phyloP scores from a whole-genome alignment of 441 rosid species.

The Daphne laureola region DNA sequence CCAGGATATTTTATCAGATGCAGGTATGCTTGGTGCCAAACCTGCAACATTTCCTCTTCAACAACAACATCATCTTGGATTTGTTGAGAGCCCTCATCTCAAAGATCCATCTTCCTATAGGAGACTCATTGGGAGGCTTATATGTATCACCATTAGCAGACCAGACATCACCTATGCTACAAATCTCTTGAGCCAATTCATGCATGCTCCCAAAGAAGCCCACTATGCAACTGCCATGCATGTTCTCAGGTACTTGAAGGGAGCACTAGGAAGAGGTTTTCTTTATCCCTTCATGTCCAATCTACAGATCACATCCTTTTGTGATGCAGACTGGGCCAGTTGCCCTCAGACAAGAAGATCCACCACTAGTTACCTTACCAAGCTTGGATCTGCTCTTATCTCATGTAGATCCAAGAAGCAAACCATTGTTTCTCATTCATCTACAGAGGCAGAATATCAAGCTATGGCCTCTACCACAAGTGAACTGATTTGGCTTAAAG shows the following conservation, averaged over 20 bases:
- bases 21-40: background rate
- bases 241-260: background rate
- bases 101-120: background rate
- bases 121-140: background rate
- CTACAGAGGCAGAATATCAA: background rate
- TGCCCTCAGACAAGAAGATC: background rate
- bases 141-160: background rate
- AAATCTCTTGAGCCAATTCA: background rate
- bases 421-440: background rate
- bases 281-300: background rate
- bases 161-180: background rate
- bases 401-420: constrained; percentile 7
- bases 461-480: background rate
- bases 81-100: background rate
- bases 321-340: constrained; percentile 3
- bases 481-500: background rate
- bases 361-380: background rate
- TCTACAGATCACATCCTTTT: background rate
- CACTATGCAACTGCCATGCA: background rate
- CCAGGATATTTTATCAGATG: background rate
- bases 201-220: background rate
- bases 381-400: background rate
- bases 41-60: background rate
- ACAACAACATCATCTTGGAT: background rate
- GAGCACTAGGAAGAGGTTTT: background rate